Percentiles rank a stretch among this genome's conserved stretches.
Evolutionary conservation across 768 basidiomycete species (phyloP).

Genomic region (Pisolithus tinctorius): DNA sequence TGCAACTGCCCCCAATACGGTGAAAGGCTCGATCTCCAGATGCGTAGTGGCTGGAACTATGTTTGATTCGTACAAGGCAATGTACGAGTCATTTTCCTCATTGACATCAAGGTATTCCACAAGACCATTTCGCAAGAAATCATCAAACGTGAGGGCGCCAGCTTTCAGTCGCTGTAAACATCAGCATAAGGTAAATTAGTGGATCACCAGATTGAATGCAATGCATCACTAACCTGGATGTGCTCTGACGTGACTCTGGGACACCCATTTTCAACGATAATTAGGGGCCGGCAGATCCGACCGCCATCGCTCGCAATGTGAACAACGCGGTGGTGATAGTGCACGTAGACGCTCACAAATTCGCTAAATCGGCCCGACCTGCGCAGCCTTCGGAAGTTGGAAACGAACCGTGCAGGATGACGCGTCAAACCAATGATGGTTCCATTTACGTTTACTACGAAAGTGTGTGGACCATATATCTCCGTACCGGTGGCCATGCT

Average conservation of each 20-base stretch:
- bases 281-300: conserved; percentile 94
- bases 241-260: conserved; percentile 78
- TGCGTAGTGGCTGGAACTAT: conserved; percentile 83
- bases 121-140: conserved; percentile 85
- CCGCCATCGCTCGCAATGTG: conserved; percentile 97
- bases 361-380: conserved; percentile 90
- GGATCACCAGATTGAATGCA: not conserved
- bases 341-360: conserved; percentile 94
- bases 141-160: conserved; percentile 78
- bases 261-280: conserved; percentile 83
- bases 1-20: conserved; percentile 93
- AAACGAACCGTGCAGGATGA: conserved; percentile 77
- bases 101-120: conserved; percentile 99
- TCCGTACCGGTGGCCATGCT: conserved; percentile 87
- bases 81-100: conserved; percentile 96
- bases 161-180: conserved; percentile 66
- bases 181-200: conserved; percentile 6
- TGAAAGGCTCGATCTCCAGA: conserved; percentile 98
- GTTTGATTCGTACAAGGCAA: conserved; percentile 88
- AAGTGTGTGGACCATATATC: conserved; percentile 89
- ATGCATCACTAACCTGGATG: conserved; percentile 49
- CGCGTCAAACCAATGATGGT: conserved; percentile 91
- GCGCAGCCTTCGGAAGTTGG: conserved; percentile 86
- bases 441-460: conserved; percentile 96
- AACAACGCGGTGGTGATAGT: conserved; percentile 90